Base-by-base conservation (phyloP, 2,329 filamentous ascomycete genomes). In the Elsinoe perseae region DNA sequence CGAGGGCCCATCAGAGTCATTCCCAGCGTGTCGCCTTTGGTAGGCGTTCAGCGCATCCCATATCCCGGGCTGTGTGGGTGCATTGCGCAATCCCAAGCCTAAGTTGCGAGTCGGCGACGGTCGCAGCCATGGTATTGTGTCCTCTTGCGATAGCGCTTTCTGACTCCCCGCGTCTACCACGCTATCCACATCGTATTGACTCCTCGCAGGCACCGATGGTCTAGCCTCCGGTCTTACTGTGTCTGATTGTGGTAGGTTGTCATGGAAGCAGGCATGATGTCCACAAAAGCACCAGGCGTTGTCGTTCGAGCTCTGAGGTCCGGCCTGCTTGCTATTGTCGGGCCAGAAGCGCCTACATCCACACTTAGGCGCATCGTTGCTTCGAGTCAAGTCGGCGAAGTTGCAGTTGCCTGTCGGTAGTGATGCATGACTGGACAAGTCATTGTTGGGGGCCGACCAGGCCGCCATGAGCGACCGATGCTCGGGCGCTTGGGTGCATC, bases 261-360 rank as follows among this genome's bases (percentile, higher is more conserved):
- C 63, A 66, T 81, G 79, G 64, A 76, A 81, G 65, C 79, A 81
- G 5, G 78, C 77, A 71, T 81, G 79, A 65, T 81, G 79, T 38
- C 75, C 75, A 62, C 79, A 81, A 56, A 77, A 74, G 66, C 79
- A 81, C 68, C 65, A 73, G 2, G 73, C 68, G 60, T 65, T 63
- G 34, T 73, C 61, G 10, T 56, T 50, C 10, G 55, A 50, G 23
- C 63, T 63, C 54, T 66, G 59, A 44, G 65, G 56, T 21, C 42
- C 60, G 23, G 50, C 56, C 16, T 58, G 50, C 9, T 53, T 53
- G 10, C 53, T 57, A 10, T 56, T 59, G 56, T 68, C 64, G 59
- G 66, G 64, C 75, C 77, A 80, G 62, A 80, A 81, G 54, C 77
- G 73, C 57, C 71, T 70, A 66, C 79, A 81, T 43, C 77, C 77